Evolutionary conservation across 352 stramenopile species (phyloP).

Genomic region (Phytopythium cucurbitacearum): DNA sequence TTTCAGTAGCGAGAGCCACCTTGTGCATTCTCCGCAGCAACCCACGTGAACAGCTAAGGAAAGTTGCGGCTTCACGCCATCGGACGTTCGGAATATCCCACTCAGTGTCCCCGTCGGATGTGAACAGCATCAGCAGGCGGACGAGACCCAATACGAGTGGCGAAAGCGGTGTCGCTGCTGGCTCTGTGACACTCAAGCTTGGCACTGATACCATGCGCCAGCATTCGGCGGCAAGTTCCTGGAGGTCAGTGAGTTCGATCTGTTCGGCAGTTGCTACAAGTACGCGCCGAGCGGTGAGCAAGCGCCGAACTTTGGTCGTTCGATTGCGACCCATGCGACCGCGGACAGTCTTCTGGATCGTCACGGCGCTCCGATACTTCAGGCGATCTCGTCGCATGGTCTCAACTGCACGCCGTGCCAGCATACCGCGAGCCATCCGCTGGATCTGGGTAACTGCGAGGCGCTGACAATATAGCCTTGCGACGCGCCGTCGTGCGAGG

Average conservation of each 20-base stretch:
- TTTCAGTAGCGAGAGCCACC: conserved; percentile 27
- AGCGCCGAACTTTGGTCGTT: conserved; percentile 45
- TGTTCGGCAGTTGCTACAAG: not conserved
- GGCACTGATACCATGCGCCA: conserved; percentile 45
- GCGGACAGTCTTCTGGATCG: conserved; percentile 51
- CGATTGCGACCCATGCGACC: conserved; percentile 52
- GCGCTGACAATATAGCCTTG: conserved; percentile 64
- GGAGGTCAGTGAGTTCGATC: conserved; percentile 16
- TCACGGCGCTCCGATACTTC: conserved; percentile 14
- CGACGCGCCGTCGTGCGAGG: conserved; percentile 50
- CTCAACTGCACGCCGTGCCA: conserved; percentile 34
- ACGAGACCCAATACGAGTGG: conserved; percentile 67
- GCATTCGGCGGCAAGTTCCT: conserved; percentile 57
- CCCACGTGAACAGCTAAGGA: conserved; percentile 38
- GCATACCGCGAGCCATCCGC: conserved; percentile 41
- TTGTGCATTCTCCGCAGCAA: conserved; percentile 54
- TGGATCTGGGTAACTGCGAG: conserved; percentile 56
- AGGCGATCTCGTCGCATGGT: conserved; percentile 13
- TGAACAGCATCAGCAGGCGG: conserved; percentile 66
- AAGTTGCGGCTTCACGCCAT: conserved; percentile 59
- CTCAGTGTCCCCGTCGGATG: conserved; percentile 43
- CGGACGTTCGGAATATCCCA: conserved; percentile 47
- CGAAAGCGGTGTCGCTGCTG: conserved; percentile 17
- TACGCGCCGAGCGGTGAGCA: conserved; percentile 19
- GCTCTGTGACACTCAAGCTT: conserved; percentile 6